A percentile compares a stretch with the other conserved stretches of the same genome.
phyloP scores from a whole-genome alignment of 495 filamentous ascomycete genomes.

The Aspergillus conjunctus region DNA sequence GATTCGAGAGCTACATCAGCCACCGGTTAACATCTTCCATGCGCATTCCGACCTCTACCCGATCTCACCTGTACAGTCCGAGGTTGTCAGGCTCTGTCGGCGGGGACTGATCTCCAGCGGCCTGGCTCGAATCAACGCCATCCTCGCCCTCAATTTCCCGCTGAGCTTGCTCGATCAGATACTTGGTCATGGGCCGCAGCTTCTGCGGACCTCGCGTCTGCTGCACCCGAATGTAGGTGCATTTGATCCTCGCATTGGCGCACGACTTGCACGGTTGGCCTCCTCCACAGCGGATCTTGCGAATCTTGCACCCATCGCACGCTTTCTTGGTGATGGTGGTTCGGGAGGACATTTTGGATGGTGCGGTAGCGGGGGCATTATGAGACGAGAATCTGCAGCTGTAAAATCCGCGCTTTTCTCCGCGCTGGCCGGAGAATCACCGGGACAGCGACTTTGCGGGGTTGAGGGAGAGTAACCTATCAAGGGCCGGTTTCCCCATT shows the following conservation, averaged over 20 bases:
- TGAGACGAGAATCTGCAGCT: background rate
- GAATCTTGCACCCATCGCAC: conserved; percentile 39
- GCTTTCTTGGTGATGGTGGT: conserved; percentile 30
- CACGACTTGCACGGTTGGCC: conserved; percentile 34
- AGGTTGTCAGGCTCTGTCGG: background rate
- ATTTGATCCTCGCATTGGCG: conserved; percentile 37
- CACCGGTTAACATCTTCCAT: background rate
- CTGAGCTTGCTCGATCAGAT: conserved; percentile 27
- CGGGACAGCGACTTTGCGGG: background rate
- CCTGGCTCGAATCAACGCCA: background rate
- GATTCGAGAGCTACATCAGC: conserved; percentile 22
- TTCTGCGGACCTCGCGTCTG: conserved; percentile 38
- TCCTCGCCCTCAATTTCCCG: background rate
- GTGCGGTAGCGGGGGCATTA: background rate
- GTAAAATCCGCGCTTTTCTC: background rate
- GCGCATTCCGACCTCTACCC: background rate
- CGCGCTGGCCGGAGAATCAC: background rate
- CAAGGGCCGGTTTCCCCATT: background rate
- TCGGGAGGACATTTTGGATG: conserved; percentile 20
- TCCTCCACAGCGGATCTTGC: conserved; percentile 35
- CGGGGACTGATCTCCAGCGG: background rate
- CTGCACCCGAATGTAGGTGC: conserved; percentile 41
- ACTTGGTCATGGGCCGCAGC: conserved; percentile 33
- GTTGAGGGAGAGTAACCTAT: no score
- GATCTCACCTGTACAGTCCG: background rate